Evolutionary conservation across 164 flowering plant genomes (phyloP), one percentile per base, ranked within the genome.

Genomic region (Stephania japonica): DNA sequence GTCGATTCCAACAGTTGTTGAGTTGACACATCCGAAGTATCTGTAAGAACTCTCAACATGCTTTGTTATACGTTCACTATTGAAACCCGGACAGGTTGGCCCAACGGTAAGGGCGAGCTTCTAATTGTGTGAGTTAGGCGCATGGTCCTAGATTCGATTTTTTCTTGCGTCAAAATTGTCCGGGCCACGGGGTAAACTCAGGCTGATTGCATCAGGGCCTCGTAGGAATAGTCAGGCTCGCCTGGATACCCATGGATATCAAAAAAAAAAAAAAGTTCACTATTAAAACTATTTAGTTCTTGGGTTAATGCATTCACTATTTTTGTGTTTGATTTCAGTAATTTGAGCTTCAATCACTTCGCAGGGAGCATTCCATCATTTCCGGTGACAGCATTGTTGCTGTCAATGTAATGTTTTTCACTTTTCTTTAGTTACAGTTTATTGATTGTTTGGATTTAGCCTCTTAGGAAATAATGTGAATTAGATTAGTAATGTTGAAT

Each of bases 341-440:
- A 88, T 65, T 56, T 86, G 68, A 86, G 89, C 84, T 68, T 78
- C 77, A 88, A 88, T 70, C 38, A 27, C 24, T 82, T 86, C 81
- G 80, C 78, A 12, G 83, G 85, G 21, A 47, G 18, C 62, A 80
- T 85, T 43, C 88, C 87, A 19, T 12, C 65, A 56, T 88, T 86
- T 71, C 85, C 84, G 50, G 21, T 56, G 73, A 72, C 87, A 38
- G 86, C 87, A 50, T 25, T 64, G 68, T 73, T 87, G 77, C 74
- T 56, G 72, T 84, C 84, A 81, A 68, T 85, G 91, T 87, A 86
- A 82, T 26, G 49, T 70, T 23, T n/a, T 67, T n/a, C 53, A 71
- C 72, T 69, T n/a, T 59, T 64, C 47, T 38, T n/a, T 38, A 38
- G 24, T 19, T 61, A 21, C 11, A 27, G 63, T 1, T n/a, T 38